phyloP scores from a whole-genome alignment of 108 stramenopile species.

The Mayamaea pseudoterrestris region DNA sequence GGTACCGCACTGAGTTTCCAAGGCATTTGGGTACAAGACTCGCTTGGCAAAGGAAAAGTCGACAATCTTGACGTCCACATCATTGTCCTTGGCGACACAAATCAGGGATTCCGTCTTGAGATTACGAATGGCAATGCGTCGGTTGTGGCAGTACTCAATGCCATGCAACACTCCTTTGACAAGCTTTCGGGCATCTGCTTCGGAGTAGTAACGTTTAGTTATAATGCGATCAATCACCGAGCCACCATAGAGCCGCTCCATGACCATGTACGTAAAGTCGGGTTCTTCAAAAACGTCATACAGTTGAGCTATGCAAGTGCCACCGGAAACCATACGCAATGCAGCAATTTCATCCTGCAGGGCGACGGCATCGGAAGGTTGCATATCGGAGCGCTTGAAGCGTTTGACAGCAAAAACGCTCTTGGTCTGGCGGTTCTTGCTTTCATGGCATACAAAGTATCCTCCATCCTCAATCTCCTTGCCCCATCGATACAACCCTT shows the following conservation, averaged over 20 bases:
- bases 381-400: constrained; percentile 39
- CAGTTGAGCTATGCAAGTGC: constrained; percentile 56
- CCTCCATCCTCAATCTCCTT: constrained; percentile 42
- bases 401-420: constrained; percentile 47
- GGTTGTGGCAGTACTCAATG: constrained; percentile 70
- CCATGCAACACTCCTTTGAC: constrained; percentile 50
- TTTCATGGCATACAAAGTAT: constrained; percentile 53
- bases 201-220: constrained; percentile 56
- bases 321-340: constrained; percentile 34
- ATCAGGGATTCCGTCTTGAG: constrained; percentile 82
- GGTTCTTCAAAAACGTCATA: constrained; percentile 62
- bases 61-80: constrained; percentile 87
- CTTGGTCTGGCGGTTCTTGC: constrained; percentile 29
- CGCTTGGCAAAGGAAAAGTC: constrained; percentile 95
- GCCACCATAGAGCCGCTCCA: constrained; percentile 78
- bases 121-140: constrained; percentile 72
- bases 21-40: constrained; percentile 46
- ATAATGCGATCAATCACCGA: constrained; percentile 89
- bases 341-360: constrained; percentile 56
- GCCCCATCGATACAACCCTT: constrained; percentile 14
- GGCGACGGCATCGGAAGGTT: constrained; percentile 41
- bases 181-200: constrained; percentile 56
- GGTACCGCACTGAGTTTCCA: constrained; percentile 76
- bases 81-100: constrained; percentile 67
- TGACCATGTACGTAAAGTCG: constrained; percentile 51